A percentile compares a stretch with the other conserved stretches of the same genome.
phyloP scores from a whole-genome alignment of 2,329 filamentous ascomycete species.

The Ophidiomyces ophidiicola region DNA sequence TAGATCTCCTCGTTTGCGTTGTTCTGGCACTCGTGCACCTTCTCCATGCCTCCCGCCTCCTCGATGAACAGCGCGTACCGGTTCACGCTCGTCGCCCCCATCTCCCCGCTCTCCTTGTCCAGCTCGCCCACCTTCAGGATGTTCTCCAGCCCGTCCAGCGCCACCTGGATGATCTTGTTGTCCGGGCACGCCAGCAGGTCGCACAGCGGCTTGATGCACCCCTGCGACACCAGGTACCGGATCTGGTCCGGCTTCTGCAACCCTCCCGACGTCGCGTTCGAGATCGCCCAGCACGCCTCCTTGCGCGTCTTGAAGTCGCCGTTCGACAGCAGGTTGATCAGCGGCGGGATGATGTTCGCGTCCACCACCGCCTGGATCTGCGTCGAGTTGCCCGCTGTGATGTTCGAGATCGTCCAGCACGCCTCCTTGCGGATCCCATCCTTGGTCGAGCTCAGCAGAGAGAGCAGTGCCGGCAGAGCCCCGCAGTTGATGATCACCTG shows the following conservation, averaged over 20 bases:
- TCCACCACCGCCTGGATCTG: slow-evolving; percentile 97
- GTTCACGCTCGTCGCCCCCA: slow-evolving; percentile 54
- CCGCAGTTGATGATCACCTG: slow-evolving; percentile 99
- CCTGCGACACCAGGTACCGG: slow-evolving; percentile 80
- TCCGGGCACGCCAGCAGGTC: slow-evolving; percentile 91
- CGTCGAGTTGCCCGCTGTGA: slow-evolving; percentile 92
- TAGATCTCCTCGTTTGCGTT: slow-evolving; percentile 99
- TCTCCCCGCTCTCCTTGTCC: slow-evolving; percentile 72
- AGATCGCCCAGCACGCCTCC: slow-evolving; percentile 99
- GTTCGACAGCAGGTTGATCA: slow-evolving; percentile 91
- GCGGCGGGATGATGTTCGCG: slow-evolving; percentile 87
- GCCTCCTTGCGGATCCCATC: slow-evolving; percentile 98
- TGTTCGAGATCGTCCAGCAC: slow-evolving; percentile 99
- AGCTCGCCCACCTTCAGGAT: slow-evolving; percentile 98
- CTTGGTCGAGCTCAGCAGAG: slow-evolving; percentile 90
- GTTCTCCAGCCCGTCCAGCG: slow-evolving; percentile 94
- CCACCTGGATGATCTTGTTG: slow-evolving; percentile 99
- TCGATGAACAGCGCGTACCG: slow-evolving; percentile 96
- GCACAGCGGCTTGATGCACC: slow-evolving; percentile 94
- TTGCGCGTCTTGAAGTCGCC: slow-evolving; percentile 98
- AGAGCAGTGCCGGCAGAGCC: slow-evolving; percentile 79
- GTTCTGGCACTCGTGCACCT: slow-evolving; percentile 99
- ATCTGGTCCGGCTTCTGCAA: slow-evolving; percentile 99
- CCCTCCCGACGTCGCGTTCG: slow-evolving; percentile 92
- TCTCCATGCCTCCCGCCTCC: slow-evolving; percentile 98